Percentiles rank a stretch among this genome's conserved stretches.
These are phyloP conservation scores for Boletus rex-veris DNA, from an alignment of 768 basidiomycete genomes.

Conservation along the genomic window DNA sequence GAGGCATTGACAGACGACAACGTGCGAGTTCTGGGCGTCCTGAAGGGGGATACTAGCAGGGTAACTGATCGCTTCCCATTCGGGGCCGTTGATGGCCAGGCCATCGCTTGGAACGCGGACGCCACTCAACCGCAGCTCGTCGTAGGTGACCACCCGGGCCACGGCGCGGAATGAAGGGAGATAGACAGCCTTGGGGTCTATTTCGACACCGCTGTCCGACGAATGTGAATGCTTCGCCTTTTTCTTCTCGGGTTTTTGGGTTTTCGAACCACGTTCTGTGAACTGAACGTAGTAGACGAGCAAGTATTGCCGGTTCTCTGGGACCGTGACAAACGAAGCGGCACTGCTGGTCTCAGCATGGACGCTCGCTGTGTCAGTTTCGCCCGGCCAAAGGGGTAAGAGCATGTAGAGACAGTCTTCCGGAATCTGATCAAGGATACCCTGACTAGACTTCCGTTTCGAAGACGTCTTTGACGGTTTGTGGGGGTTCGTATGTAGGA, in stretches of 20 bases:
- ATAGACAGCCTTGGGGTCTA: conserved; percentile 46
- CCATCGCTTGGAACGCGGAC: conserved; percentile 72
- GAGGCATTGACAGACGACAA: conserved; percentile 56
- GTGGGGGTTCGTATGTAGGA: conserved; percentile 55
- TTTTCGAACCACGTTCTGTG: neutral
- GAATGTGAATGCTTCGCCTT: conserved; percentile 29
- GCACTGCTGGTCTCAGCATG: conserved; percentile 20
- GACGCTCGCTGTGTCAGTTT: conserved; percentile 51
- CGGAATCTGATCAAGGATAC: conserved; percentile 61
- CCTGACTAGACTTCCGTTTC: conserved; percentile 22
- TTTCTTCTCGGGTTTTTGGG: conserved; percentile 28
- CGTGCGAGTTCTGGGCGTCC: conserved; percentile 37
- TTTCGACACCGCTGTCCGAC: conserved; percentile 22
- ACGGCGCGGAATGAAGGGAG: conserved; percentile 68
- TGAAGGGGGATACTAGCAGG: conserved; percentile 26
- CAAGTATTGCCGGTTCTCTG: conserved; percentile 62
- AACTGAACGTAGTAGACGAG: conserved; percentile 78
- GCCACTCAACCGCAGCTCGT: conserved; percentile 69
- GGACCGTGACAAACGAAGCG: conserved; percentile 37
- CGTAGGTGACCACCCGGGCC: conserved; percentile 69
- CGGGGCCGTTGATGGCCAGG: conserved; percentile 61
- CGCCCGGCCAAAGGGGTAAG: conserved; percentile 79
- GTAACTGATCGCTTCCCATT: conserved; percentile 45
- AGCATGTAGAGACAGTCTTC: conserved; percentile 77
- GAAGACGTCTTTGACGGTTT: conserved; percentile 23